A percentile compares a stretch with the other conserved stretches of the same genome.
Conservation (phyloP, 139 green algal genomes). For the Asterochloris erici region DNA sequence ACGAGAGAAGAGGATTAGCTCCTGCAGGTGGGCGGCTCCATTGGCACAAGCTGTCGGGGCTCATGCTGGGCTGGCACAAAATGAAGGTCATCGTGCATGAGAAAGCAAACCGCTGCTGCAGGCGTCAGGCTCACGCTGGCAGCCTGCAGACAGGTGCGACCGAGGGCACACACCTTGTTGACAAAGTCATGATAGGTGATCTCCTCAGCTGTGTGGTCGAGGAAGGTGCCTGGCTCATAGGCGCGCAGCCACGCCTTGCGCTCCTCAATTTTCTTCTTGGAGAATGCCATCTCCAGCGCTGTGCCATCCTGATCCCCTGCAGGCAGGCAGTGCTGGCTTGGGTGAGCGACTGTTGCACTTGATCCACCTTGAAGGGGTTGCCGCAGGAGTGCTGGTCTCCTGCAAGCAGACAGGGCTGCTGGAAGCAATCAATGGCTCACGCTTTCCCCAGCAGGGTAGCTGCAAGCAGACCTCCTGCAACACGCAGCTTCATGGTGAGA, state of each 20-base stretch:
- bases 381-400: too few species aligned
- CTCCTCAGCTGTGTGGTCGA: constrained; percentile 77
- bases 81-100: too few species aligned
- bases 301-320: constrained; percentile 71
- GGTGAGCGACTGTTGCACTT: too few species aligned
- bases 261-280: constrained; percentile 97
- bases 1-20: constrained; percentile 92
- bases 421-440: too few species aligned
- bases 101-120: too few species aligned
- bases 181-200: constrained; percentile 96
- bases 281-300: constrained; percentile 96
- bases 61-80: too few species aligned
- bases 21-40: constrained; percentile 35
- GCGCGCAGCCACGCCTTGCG: constrained; percentile 91
- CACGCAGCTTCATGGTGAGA: not conserved
- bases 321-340: not conserved
- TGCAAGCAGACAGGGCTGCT: too few species aligned
- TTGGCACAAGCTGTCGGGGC: too few species aligned
- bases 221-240: constrained; percentile 87
- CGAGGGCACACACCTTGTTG: constrained; percentile 61
- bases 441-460: too few species aligned
- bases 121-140: too few species aligned
- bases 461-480: not conserved
- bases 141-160: too few species aligned
- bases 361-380: too few species aligned